Base-by-base conservation (phyloP, 2,329 filamentous ascomycete species). In the Cytospora piceicola region DNA sequence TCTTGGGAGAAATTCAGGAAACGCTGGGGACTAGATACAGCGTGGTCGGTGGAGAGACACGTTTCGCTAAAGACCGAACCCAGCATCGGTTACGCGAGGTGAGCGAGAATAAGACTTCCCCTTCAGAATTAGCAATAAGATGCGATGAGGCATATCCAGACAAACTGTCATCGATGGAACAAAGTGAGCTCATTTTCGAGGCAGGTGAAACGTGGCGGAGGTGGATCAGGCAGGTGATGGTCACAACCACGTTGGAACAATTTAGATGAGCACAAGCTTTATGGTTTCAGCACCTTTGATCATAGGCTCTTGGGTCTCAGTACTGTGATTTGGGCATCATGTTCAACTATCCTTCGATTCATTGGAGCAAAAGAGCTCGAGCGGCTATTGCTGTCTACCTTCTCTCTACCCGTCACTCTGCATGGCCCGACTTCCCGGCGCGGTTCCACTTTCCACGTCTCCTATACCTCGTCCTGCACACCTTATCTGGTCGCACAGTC, bases 1-100 rank as follows among this genome's bases (percentile, higher is more conserved):
- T 74, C 74, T 90, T 8, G 87, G 88, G 11, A 58, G 65, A 22
- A 62, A 56, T n/a, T 29, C 53, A 20, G 59, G 29, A 4, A 64
- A 12, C 39, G 51, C 52, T 24, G 65, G 61, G 1, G 59, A 66
- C 9, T 66, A 55, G 32, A 30, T 29, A 12, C 15, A 20, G 46
- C 11, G 8, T 49, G 46, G n/a, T 14, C n/a, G 9, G n/a, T 22
- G n/a, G 12, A 24, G 46, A 12, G n/a, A 24, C 24, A 49, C 12
- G 46, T 9, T 24, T 49, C 20, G 46, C n/a, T 5, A 12, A 49
- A 8, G n/a, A 49, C n/a, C 17, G 46, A 24, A 24, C 15, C 46
- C 6, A 7, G 20, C 17, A n/a, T 14, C 39, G 39, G 17, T 8
- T 12, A 42, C 20, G 5, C 39, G n/a, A 20, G 39, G 15, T 9